Percentiles rank a stretch among this genome's conserved stretches.
phyloP scores from a whole-genome alignment of 257 asterid genomes.

The Eustoma russellianum region DNA sequence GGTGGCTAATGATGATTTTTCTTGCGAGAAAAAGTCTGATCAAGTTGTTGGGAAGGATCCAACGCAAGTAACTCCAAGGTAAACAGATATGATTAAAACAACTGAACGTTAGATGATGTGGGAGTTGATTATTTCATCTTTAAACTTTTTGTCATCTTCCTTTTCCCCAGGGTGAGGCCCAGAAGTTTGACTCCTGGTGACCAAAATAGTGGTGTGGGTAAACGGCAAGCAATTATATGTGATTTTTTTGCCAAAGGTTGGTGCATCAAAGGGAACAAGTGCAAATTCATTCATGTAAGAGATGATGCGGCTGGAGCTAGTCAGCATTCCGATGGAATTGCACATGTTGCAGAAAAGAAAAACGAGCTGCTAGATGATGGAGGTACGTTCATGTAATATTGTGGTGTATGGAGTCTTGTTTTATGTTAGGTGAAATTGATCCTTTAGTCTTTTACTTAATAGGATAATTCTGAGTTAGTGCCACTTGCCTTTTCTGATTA shows the following conservation, averaged over 20 bases:
- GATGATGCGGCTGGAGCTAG: conserved; percentile 13
- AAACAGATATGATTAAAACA: background rate
- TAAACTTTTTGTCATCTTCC: conserved; percentile 18
- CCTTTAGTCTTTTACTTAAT: conserved; percentile 10
- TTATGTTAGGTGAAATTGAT: background rate
- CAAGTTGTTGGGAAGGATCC: conserved; percentile 26
- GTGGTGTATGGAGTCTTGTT: conserved; percentile 5
- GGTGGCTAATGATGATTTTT: conserved; percentile 18
- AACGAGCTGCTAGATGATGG: conserved; percentile 23
- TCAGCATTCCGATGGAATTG: conserved; percentile 21
- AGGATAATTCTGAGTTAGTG: conserved; percentile 13
- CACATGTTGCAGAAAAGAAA: conserved; percentile 27
- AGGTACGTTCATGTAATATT: conserved; percentile 34
- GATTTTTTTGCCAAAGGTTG: conserved; percentile 80
- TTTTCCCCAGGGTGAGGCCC: conserved; percentile 57
- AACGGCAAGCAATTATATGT: conserved; percentile 53
- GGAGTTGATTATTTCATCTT: conserved; percentile 8
- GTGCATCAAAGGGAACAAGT: conserved; percentile 80
- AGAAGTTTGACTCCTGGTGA: conserved; percentile 35
- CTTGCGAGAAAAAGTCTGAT: conserved; percentile 18
- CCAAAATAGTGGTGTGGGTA: conserved; percentile 25
- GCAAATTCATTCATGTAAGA: conserved; percentile 72
- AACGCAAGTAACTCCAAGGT: conserved; percentile 45
- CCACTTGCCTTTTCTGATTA: conserved; percentile 18
- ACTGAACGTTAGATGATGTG: conserved; percentile 4